These are phyloP conservation scores for Euphorbia tirucalli DNA, from an alignment of 345 rosid genomes.

Conservation along the genomic window DNA sequence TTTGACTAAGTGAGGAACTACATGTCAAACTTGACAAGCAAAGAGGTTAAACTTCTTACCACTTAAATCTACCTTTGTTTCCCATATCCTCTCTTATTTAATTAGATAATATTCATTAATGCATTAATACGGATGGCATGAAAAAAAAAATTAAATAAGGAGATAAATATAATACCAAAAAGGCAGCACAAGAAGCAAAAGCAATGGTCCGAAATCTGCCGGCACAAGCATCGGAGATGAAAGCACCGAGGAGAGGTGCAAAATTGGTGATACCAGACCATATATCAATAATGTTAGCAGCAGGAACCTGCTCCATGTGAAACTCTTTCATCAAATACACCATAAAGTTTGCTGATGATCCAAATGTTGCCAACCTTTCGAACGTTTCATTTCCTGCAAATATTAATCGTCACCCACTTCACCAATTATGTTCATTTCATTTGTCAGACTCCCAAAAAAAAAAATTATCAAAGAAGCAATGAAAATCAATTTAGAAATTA, in stretches of 20 bases:
- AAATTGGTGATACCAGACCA: slow-evolving; percentile 43
- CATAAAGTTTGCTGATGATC: slow-evolving; percentile 37
- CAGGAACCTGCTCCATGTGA: slow-evolving; percentile 39
- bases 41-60: no score
- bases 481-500: no score
- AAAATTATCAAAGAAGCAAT: no score
- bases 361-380: slow-evolving; percentile 45
- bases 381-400: slow-evolving; percentile 48
- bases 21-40: no score
- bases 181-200: slow-evolving; percentile 25
- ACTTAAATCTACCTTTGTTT: no score
- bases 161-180: slow-evolving; percentile 42
- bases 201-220: slow-evolving; percentile 31
- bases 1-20: no score
- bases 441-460: no score
- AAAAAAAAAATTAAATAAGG: neutral
- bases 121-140: no score
- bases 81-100: no score
- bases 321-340: slow-evolving; percentile 30
- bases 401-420: no score
- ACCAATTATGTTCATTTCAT: no score
- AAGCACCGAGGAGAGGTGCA: slow-evolving; percentile 35
- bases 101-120: no score
- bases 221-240: slow-evolving; percentile 24
- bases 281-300: slow-evolving; percentile 29